phyloP scores from a whole-genome alignment of 176 grass and related monocot species.

The Melocanna baccifera region DNA sequence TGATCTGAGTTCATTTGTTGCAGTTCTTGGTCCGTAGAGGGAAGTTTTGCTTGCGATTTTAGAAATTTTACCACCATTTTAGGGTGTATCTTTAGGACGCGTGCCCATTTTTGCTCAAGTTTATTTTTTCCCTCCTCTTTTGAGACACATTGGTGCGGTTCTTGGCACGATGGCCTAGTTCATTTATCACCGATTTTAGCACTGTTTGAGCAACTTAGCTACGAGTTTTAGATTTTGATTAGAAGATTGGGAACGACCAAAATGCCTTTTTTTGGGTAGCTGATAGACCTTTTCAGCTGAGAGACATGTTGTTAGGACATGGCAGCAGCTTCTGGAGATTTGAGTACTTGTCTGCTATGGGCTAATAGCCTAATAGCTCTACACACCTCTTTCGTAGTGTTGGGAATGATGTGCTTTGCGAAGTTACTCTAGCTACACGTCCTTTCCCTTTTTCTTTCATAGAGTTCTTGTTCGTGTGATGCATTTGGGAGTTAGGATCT shows the following conservation, averaged over 20 bases:
- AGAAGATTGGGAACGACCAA: slow-evolving; percentile 5
- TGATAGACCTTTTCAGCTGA: slow-evolving; percentile 5
- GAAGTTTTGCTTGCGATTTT: background rate
- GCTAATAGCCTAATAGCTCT: background rate
- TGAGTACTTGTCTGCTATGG: background rate
- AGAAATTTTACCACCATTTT: background rate
- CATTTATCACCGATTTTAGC: background rate
- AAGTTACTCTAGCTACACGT: background rate
- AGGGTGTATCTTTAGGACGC: background rate
- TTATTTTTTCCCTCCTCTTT: background rate
- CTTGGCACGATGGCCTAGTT: background rate
- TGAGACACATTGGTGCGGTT: background rate
- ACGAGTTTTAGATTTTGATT: background rate
- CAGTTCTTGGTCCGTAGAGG: background rate
- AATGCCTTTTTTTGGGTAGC: background rate
- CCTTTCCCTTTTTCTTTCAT: background rate
- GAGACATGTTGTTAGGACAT: background rate
- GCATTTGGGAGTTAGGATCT: background rate
- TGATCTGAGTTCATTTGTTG: background rate
- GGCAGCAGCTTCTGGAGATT: background rate
- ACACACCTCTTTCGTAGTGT: background rate
- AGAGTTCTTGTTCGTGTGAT: background rate
- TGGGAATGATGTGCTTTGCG: background rate
- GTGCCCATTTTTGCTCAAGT: background rate
- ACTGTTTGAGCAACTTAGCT: background rate